Conservation (phyloP, 805 yeast genomes). For the Clavispora asparagi region DNA sequence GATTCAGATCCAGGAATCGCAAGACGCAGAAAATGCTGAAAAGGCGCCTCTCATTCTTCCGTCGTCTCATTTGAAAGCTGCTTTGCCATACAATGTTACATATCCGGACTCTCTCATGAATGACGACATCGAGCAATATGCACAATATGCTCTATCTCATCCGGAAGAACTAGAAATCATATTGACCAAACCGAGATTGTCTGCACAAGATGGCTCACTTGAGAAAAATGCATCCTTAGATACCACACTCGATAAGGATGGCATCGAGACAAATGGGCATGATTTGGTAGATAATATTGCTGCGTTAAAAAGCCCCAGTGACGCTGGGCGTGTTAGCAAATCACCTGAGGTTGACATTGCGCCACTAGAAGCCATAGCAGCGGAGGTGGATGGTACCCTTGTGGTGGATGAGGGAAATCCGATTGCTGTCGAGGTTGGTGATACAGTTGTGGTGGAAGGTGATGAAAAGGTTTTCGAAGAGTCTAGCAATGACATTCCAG, state of each 20-base stretch:
- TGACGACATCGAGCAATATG: constrained; percentile 23
- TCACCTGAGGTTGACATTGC: neutral
- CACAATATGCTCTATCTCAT: constrained; percentile 11
- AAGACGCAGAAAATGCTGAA: constrained; percentile 6
- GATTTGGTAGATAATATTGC: neutral
- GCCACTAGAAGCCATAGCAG: neutral
- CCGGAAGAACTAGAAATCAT: neutral
- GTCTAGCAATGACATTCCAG: too few relatives aligned
- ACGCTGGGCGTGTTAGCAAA: too few relatives aligned
- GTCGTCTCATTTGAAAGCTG: constrained; percentile 17
- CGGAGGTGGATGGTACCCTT: neutral
- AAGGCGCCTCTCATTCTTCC: constrained; percentile 13
- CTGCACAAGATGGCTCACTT: constrained; percentile 1
- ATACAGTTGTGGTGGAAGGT: too few relatives aligned
- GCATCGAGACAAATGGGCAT: neutral
- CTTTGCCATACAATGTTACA: constrained; percentile 29
- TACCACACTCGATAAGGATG: neutral
- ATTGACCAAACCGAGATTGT: neutral
- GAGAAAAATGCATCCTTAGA: neutral
- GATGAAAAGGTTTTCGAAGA: too few relatives aligned
- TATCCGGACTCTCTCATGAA: constrained; percentile 21
- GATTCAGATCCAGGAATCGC: constrained; percentile 20
- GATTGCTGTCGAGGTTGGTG: too few relatives aligned
- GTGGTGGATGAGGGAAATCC: too few relatives aligned
- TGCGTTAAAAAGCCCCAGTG: neutral